These are phyloP conservation scores for Bryum argenteum DNA, from an alignment of 225 moss, liverwort and hornwort genomes.

Conservation along the genomic window DNA sequence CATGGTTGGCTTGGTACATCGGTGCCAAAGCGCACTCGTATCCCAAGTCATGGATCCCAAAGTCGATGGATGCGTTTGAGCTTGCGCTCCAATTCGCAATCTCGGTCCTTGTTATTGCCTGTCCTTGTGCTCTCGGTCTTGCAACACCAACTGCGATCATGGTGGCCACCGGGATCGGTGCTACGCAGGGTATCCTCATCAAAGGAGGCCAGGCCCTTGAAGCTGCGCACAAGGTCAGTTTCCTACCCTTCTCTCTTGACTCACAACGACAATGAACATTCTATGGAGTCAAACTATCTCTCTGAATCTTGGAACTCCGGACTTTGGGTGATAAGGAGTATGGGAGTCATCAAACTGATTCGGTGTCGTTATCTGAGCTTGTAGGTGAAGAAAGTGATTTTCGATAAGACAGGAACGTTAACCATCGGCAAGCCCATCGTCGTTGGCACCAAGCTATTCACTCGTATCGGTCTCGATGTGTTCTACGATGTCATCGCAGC, in stretches of 20 bases:
- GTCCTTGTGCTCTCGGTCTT: constrained; percentile 92
- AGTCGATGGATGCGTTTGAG: constrained; percentile 90
- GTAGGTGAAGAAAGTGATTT: constrained; percentile 74
- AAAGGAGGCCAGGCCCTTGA: constrained; percentile 91
- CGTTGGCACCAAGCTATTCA: constrained; percentile 74
- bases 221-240: constrained; percentile 70
- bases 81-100: constrained; percentile 91
- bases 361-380: constrained; percentile 1
- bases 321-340: background rate
- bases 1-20: constrained; percentile 81
- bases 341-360: background rate
- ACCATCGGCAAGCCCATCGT: constrained; percentile 83
- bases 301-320: background rate
- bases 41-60: constrained; percentile 76
- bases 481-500: constrained; percentile 68
- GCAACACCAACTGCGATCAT: constrained; percentile 95
- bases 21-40: constrained; percentile 66
- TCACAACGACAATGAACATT: too few species aligned
- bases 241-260: background rate
- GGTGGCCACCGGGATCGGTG: constrained; percentile 92
- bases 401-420: constrained; percentile 87
- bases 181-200: constrained; percentile 87
- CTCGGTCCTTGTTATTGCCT: constrained; percentile 92
- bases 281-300: too few species aligned
- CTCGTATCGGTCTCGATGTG: constrained; percentile 54